phyloP scores from a whole-genome alignment of 148 eudicot genomes.

The Camellia sinensis region DNA sequence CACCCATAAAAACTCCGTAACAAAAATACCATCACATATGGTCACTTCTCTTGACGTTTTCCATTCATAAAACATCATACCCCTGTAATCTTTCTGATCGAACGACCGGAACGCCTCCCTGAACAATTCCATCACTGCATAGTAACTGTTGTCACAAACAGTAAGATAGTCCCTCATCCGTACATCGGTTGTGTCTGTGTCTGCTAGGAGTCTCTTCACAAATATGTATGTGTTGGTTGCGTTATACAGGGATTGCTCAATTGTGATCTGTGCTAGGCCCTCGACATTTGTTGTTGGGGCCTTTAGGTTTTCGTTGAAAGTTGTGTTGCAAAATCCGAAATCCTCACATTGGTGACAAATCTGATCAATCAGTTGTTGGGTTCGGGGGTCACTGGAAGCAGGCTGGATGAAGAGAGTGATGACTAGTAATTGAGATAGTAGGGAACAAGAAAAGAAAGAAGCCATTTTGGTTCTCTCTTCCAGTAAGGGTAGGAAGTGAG shows the following conservation, averaged over 20 bases:
- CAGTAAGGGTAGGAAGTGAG: not conserved
- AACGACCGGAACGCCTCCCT: not conserved
- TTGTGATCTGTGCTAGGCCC: constrained; percentile 1
- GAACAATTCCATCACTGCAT: not conserved
- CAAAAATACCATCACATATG: not conserved
- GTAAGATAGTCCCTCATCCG: not conserved
- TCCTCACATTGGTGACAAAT: constrained; percentile 7
- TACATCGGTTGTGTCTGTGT: not conserved
- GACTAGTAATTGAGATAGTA: not conserved
- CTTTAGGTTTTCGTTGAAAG: constrained; percentile 5
- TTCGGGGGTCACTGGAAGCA: not conserved
- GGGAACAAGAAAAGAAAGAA: not conserved
- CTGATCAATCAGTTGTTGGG: not conserved
- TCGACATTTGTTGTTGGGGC: constrained; percentile 1
- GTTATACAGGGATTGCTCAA: not conserved
- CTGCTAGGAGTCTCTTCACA: not conserved
- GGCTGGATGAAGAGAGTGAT: not conserved
- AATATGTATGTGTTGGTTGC: not conserved
- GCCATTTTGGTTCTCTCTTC: not conserved
- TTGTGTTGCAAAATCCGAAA: not conserved
- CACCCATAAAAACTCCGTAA: not conserved
- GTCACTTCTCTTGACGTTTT: not conserved
- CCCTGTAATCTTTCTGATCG: not conserved
- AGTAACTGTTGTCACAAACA: constrained; percentile 4
- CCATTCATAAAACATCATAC: constrained; percentile 2